These are phyloP conservation scores for Hygrocybe coccinea DNA, from an alignment of 768 basidiomycete genomes.

Conservation along the genomic window DNA sequence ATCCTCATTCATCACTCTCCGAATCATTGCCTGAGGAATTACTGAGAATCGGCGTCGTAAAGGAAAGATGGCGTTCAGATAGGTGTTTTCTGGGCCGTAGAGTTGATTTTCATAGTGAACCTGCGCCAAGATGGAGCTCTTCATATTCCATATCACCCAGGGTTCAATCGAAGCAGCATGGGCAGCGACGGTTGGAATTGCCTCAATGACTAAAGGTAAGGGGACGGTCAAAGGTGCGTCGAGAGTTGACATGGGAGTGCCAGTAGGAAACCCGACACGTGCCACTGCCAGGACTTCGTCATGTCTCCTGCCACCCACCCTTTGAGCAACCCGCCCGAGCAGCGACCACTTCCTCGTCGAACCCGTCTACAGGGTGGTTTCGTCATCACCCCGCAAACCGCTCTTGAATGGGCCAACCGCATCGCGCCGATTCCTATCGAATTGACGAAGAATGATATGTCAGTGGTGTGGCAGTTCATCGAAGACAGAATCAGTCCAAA, in stretches of 20 bases:
- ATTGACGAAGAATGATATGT: background rate
- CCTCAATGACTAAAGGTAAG: background rate
- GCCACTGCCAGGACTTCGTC: background rate
- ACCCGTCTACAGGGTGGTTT: background rate
- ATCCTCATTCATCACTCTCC: background rate
- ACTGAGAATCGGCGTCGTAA: background rate
- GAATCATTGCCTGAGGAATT: constrained; percentile 1
- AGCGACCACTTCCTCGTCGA: background rate
- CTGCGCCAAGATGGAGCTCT: background rate
- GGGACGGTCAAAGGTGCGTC: background rate
- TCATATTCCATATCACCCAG: constrained; percentile 2
- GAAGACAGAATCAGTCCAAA: constrained; percentile 2
- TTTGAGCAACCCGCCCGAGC: background rate
- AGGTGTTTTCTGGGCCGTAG: background rate
- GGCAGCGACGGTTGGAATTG: background rate
- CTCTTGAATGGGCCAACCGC: constrained; percentile 1
- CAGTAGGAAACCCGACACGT: background rate
- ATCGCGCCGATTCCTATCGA: background rate
- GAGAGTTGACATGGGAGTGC: background rate
- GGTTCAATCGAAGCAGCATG: background rate
- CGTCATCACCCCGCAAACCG: constrained; percentile 1
- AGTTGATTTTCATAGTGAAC: background rate
- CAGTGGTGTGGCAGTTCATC: background rate
- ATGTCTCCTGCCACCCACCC: too few relatives aligned
- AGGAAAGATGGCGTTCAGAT: constrained; percentile 4